Evolutionary conservation across 345 rosid genomes (phyloP).

Genomic region (Ricinus communis): DNA sequence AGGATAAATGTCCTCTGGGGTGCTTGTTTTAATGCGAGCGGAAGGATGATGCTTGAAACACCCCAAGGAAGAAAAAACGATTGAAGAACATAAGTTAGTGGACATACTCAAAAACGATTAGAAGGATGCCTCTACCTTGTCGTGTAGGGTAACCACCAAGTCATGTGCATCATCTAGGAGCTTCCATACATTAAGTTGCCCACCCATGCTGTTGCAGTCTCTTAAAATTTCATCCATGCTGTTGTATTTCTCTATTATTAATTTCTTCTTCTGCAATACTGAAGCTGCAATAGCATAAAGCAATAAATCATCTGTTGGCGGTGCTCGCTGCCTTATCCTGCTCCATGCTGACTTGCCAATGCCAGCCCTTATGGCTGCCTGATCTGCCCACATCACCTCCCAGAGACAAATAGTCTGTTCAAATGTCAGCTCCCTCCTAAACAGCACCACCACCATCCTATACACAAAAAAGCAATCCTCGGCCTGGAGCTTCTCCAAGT

Average conservation of each 20-base stretch:
- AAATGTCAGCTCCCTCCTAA: slow-evolving; percentile 79
- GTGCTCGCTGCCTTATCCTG: slow-evolving; percentile 74
- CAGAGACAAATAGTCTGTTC: slow-evolving; percentile 86
- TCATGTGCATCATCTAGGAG: slow-evolving; percentile 88
- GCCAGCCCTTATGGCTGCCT: slow-evolving; percentile 89
- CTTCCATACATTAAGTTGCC: slow-evolving; percentile 94
- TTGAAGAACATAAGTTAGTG: slow-evolving; percentile 16
- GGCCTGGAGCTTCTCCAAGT: slow-evolving; percentile 83
- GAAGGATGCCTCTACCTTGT: slow-evolving; percentile 59
- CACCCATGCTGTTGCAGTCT: slow-evolving; percentile 90
- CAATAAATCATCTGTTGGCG: slow-evolving; percentile 86
- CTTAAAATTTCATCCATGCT: slow-evolving; percentile 90
- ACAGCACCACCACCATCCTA: slow-evolving; percentile 93
- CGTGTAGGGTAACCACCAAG: slow-evolving; percentile 78
- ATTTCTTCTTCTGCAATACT: slow-evolving; percentile 83
- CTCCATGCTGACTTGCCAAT: slow-evolving; percentile 84
- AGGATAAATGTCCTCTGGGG: neutral
- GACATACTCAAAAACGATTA: slow-evolving; percentile 12
- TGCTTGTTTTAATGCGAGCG: no score
- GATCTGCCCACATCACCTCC: slow-evolving; percentile 99
- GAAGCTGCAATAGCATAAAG: slow-evolving; percentile 86
- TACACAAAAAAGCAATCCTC: slow-evolving; percentile 97
- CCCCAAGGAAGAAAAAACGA: neutral
- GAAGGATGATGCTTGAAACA: neutral
- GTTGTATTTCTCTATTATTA: slow-evolving; percentile 79